These are phyloP conservation scores for Aspergillus bombycis DNA, from an alignment of 2,329 filamentous ascomycete species.

Conservation along the genomic window DNA sequence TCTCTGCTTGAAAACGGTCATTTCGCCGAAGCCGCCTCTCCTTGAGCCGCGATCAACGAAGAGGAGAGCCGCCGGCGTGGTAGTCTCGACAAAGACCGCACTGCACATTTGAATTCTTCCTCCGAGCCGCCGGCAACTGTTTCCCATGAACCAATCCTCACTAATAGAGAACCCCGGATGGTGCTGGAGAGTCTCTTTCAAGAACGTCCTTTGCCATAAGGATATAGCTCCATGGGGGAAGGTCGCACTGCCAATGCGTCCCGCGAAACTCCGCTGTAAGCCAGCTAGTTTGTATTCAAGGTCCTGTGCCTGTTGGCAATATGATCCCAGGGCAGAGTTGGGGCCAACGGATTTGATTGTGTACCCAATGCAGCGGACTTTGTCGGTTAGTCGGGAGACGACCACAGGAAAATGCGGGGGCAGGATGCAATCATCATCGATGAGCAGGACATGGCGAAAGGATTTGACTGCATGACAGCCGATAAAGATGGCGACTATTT, in stretches of 20 bases:
- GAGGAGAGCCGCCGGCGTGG: constrained; percentile 48
- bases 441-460: constrained; percentile 52
- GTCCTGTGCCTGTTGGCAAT: constrained; percentile 53
- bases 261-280: constrained; percentile 49
- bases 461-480: constrained; percentile 50
- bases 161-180: constrained; percentile 56
- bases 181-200: constrained; percentile 50
- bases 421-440: constrained; percentile 55
- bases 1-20: constrained; percentile 56
- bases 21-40: constrained; percentile 56
- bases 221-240: constrained; percentile 57
- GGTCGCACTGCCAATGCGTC: constrained; percentile 50
- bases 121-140: constrained; percentile 50
- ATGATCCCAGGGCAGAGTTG: constrained; percentile 38
- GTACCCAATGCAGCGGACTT: constrained; percentile 52
- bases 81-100: constrained; percentile 55
- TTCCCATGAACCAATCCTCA: constrained; percentile 58
- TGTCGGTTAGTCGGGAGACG: constrained; percentile 46
- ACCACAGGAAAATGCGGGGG: constrained; percentile 54
- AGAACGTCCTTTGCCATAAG: constrained; percentile 52
- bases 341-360: constrained; percentile 52
- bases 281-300: constrained; percentile 58
- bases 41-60: constrained; percentile 45
- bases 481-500: constrained; percentile 55
- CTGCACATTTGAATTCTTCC: constrained; percentile 54